Base-by-base conservation (phyloP, 176 grass and related monocot species). In the Oropetium thomaeum region DNA sequence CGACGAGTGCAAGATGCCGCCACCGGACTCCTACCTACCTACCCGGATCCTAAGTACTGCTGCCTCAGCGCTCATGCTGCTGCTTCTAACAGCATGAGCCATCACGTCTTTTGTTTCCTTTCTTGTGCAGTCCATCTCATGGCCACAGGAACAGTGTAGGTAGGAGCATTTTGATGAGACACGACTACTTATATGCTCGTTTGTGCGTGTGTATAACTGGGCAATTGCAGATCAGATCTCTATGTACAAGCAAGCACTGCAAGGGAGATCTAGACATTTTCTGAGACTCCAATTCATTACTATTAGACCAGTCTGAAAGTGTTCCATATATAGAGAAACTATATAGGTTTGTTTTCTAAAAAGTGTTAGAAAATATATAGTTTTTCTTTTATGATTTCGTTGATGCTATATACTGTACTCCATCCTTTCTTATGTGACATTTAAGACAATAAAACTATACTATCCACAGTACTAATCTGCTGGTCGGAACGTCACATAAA, bases 1-100 rank as follows among this genome's bases (percentile, higher is more conserved):
- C 82, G 89, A 98, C 76, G 82, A 92, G 87, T 98, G 91, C 82
- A 86, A 79, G 76, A 81, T 90, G 89, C 96, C 89, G 3, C 65
- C 72, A 10, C 96, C 91, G 4, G 89, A 95, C 73, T 52, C 78
- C 29, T 98, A 98, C 84, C 95, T 41, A 1, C 31, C 7, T 26
- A 62, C 57, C 22, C 2, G 1, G 59, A 25, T 12, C 26, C 52
- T n/a, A 12, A 59, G n/a, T n/a, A n/a, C n/a, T 0, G 37, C 68
- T 0, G 27, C 77, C 14, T 60, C 84, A 1, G 70, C 59, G 20
- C 70, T 83, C n/a, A 5, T 51, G 25, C 7, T 41, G n/a, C 58
- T 88, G 38, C 59, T 87, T 33, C 71, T 69, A 45, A 19, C 60
- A 51, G 40, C 79, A 28, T 82, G 58, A 77, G n/a, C 41, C 1